These are phyloP conservation scores for Cryphonectria japonica DNA, from an alignment of 2,329 filamentous ascomycete genomes.

Conservation along the genomic window DNA sequence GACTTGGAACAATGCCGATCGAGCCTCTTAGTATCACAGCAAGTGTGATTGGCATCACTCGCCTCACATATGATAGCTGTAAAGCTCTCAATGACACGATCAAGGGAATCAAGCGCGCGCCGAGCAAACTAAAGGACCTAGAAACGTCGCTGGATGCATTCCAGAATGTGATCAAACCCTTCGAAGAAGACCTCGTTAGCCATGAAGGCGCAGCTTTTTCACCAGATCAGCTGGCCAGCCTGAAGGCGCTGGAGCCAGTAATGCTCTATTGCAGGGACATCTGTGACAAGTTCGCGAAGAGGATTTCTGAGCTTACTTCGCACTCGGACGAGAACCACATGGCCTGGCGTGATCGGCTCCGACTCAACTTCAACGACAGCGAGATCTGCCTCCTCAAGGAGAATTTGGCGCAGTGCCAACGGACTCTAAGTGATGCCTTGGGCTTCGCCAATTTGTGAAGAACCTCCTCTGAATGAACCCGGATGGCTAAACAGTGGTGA, in stretches of 20 bases:
- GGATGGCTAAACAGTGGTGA: not conserved
- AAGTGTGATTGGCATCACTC: slow-evolving; percentile 6
- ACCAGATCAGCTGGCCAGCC: not conserved
- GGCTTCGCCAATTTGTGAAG: slow-evolving; percentile 9
- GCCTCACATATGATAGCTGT: slow-evolving; percentile 14
- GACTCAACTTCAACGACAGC: slow-evolving; percentile 18
- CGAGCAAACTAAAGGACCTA: not conserved
- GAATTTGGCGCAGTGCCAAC: slow-evolving; percentile 17
- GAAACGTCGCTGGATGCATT: slow-evolving; percentile 1
- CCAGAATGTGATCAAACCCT: not conserved
- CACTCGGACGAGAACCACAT: slow-evolving; percentile 7
- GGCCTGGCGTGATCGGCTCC: slow-evolving; percentile 10
- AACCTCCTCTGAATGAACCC: too few relatives aligned
- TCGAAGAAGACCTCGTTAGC: not conserved
- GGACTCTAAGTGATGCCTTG: slow-evolving; percentile 14
- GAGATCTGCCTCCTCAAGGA: slow-evolving; percentile 15
- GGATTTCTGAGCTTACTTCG: slow-evolving; percentile 7
- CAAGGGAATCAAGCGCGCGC: slow-evolving; percentile 4
- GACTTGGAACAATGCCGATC: too few relatives aligned
- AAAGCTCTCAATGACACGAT: slow-evolving; percentile 13
- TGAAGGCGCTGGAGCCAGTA: not conserved
- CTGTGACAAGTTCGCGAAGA: slow-evolving; percentile 3
- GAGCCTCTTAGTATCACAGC: slow-evolving; percentile 18
- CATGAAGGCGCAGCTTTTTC: not conserved
- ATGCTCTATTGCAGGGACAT: slow-evolving; percentile 1